Evolutionary conservation across 2,329 filamentous ascomycete species (phyloP).

Genomic region (Fusarium pseudonygamai): DNA sequence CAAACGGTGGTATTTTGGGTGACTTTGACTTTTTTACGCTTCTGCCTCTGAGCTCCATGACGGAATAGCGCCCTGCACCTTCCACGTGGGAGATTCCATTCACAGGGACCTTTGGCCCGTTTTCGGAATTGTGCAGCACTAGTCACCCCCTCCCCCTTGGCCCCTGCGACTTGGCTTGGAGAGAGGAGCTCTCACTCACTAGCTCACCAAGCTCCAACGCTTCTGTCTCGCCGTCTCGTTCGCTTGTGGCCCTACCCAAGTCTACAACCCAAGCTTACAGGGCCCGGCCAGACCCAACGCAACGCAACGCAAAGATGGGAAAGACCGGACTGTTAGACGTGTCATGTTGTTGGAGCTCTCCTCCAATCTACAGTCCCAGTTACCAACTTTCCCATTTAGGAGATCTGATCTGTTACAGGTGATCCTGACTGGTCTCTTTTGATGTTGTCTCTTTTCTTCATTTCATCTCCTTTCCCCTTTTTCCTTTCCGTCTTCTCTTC

Average conservation of each 20-base stretch:
- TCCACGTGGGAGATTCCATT: conserved; percentile 45
- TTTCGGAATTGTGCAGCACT: conserved; percentile 44
- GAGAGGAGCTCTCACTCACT: conserved; percentile 7
- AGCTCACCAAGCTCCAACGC: conserved; percentile 6
- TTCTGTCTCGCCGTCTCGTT: conserved; percentile 4
- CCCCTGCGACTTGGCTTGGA: not conserved
- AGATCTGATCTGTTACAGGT: conserved; percentile 19
- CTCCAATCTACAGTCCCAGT: conserved; percentile 24
- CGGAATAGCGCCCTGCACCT: conserved; percentile 43
- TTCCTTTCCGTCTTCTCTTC: conserved; percentile 5
- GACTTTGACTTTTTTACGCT: conserved; percentile 35
- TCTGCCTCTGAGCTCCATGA: conserved; percentile 30
- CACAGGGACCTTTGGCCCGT: conserved; percentile 29
- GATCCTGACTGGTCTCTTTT: conserved; percentile 13
- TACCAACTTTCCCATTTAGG: conserved; percentile 18
- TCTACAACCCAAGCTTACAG: conserved; percentile 2
- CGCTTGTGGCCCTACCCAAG: conserved; percentile 30
- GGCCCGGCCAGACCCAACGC: not conserved
- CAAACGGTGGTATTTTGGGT: conserved; percentile 36
- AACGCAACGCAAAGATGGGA: not conserved
- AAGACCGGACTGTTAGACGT: conserved; percentile 20
- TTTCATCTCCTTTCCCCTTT: not conserved
- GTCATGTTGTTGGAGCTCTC: conserved; percentile 16
- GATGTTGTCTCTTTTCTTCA: conserved; percentile 9
- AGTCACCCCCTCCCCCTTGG: conserved; percentile 26